Conservation (phyloP, 2,329 filamentous ascomycete species). For the Nakataea oryzae region DNA sequence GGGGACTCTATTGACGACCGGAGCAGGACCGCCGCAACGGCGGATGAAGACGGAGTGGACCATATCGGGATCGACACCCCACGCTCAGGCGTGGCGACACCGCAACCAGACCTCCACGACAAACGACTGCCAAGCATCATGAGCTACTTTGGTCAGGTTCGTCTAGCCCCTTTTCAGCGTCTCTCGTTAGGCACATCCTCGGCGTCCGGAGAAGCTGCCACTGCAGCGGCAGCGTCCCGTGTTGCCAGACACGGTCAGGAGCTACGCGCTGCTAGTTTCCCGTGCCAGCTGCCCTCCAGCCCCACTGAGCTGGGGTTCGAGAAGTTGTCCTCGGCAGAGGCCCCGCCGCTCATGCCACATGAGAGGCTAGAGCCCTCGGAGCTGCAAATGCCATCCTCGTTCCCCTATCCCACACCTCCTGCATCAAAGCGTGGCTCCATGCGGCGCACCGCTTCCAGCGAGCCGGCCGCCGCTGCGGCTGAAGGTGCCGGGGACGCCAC, state of each 20-base stretch:
- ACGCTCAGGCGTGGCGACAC: slow-evolving; percentile 84
- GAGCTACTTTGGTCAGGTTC: slow-evolving; percentile 99
- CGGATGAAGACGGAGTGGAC: slow-evolving; percentile 63
- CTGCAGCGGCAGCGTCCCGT: slow-evolving; percentile 15
- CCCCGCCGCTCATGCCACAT: slow-evolving; percentile 25
- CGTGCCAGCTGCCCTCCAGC: slow-evolving; percentile 13
- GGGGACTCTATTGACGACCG: slow-evolving; percentile 42
- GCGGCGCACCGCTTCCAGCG: slow-evolving; percentile 29
- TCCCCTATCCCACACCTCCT: slow-evolving; percentile 47
- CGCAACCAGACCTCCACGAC: slow-evolving; percentile 85
- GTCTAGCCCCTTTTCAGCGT: slow-evolving; percentile 64
- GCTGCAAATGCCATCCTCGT: slow-evolving; percentile 21
- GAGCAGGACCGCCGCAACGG: slow-evolving; percentile 38
- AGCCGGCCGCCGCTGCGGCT: slow-evolving; percentile 28
- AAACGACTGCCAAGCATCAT: slow-evolving; percentile 93
- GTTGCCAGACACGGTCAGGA: not conserved
- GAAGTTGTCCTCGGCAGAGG: slow-evolving; percentile 11
- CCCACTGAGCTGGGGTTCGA: slow-evolving; percentile 11
- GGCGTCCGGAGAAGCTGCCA: slow-evolving; percentile 27
- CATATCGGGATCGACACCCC: slow-evolving; percentile 79
- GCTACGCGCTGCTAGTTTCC: slow-evolving; percentile 11
- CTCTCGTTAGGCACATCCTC: slow-evolving; percentile 27
- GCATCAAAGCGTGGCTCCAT: slow-evolving; percentile 36
- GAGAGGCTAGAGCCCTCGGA: slow-evolving; percentile 23
- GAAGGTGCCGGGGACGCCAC: slow-evolving; percentile 20